phyloP scores from a whole-genome alignment of 345 rosid species.

The Populus euphratica region DNA sequence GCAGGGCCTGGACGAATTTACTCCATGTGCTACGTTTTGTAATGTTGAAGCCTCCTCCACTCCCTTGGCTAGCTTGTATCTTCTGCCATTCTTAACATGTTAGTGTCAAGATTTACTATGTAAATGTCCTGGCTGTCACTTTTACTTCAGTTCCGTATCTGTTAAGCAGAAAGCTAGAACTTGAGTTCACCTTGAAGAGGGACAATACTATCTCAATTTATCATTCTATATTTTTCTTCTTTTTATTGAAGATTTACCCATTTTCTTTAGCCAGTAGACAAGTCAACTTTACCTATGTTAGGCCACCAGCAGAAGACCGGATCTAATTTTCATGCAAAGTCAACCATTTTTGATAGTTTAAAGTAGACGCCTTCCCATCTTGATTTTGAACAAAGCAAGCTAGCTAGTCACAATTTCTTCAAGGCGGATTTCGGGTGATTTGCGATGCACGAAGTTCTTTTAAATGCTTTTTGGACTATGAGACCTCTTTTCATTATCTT shows the following conservation, averaged over 20 bases:
- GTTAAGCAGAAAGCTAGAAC: no score
- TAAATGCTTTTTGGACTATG: not conserved
- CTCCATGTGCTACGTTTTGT: not conserved
- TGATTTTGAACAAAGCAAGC: not conserved
- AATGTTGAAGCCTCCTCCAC: not conserved
- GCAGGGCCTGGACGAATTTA: not conserved
- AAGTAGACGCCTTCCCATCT: no score
- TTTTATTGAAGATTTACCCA: no score
- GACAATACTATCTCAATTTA: not conserved
- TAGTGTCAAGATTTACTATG: no score
- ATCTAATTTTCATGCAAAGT: not conserved
- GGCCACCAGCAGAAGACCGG: not conserved
- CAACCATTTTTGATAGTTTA: not conserved
- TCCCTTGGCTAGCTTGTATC: not conserved
- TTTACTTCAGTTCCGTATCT: no score
- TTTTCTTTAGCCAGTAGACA: not conserved
- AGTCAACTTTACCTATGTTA: not conserved
- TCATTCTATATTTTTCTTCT: not conserved
- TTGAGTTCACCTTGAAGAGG: no score
- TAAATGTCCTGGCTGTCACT: no score
- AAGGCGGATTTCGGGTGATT: constrained; percentile 12
- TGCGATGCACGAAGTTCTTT: not conserved
- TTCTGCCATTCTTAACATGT: not conserved
- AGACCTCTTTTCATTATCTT: not conserved
- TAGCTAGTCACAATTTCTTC: not conserved